Evolutionary conservation across 768 basidiomycete species (phyloP).

Genomic region (Boletus reticuloceps): DNA sequence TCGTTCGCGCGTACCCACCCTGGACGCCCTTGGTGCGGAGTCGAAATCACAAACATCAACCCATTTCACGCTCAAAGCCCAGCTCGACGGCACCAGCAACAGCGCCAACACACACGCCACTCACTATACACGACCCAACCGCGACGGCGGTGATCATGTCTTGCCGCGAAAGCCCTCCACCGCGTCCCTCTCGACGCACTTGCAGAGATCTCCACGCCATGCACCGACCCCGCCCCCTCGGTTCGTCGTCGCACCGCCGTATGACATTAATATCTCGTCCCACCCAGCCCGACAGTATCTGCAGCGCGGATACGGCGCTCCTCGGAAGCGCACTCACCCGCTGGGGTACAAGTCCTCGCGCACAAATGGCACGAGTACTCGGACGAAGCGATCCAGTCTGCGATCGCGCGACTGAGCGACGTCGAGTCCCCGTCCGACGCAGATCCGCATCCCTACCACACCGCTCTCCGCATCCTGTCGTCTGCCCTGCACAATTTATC

Average conservation of each 20-base stretch:
- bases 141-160: neutral
- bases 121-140: neutral
- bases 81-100: constrained; percentile 41
- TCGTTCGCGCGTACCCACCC: constrained; percentile 40
- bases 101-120: neutral
- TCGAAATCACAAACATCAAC: constrained; percentile 37
- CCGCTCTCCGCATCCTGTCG: constrained; percentile 67
- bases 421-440: constrained; percentile 48
- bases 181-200: constrained; percentile 39
- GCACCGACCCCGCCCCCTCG: constrained; percentile 25
- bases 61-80: constrained; percentile 63
- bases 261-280: constrained; percentile 32
- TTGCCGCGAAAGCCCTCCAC: constrained; percentile 31
- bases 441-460: constrained; percentile 58
- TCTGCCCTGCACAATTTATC: constrained; percentile 60
- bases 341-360: constrained; percentile 51
- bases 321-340: constrained; percentile 15
- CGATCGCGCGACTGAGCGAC: constrained; percentile 49
- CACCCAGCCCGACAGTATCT: constrained; percentile 33
- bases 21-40: constrained; percentile 26
- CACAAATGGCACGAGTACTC: constrained; percentile 78
- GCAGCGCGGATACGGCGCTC: constrained; percentile 11
- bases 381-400: constrained; percentile 67
- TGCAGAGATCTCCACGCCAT: constrained; percentile 32
- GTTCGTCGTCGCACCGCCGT: constrained; percentile 44